Evolutionary conservation across 139 green algal species (phyloP), one percentile per base, ranked within the genome.

Genomic region (Monoraphidium neglectum): DNA sequence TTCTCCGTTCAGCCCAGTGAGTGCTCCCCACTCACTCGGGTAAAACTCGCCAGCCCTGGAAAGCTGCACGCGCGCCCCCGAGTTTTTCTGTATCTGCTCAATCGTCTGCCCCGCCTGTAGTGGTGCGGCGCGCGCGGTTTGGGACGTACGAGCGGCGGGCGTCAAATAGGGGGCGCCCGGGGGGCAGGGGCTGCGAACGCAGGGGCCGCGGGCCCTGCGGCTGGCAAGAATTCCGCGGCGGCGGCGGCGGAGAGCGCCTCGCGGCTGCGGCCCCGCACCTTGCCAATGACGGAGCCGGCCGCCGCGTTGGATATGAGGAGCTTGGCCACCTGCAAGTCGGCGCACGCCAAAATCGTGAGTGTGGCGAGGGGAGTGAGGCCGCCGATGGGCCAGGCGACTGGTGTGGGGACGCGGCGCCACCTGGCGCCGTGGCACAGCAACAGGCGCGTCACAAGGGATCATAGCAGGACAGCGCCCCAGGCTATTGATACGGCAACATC

Each of bases 1-100:
- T n/a, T n/a, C n/a, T n/a, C n/a, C n/a, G n/a, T n/a, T n/a, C n/a
- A n/a, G n/a, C n/a, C 32, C n/a, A n/a, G n/a, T n/a, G n/a, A n/a
- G n/a, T n/a, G n/a, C n/a, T n/a, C n/a, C n/a, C n/a, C 12, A 60
- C 77, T 62, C 65, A 85, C 87, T 85, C 80, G 87, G 85, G 57
- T 87, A 90, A 54, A 90, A 92, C 81, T 92, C 87, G 32, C 87
- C 87, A 16, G 85, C 69, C 10, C 87, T 73, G 3, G 87, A 92
- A 24, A 92, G 77, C 79, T 92, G 87, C 18, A 92, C 85, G 2
- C 87, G 77, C 2, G 87, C 87, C 24, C 83, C 83, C 4, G 78
- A 87, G 10, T 83, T 89, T 18, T 84, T 83, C 81, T 92, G 87
- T 5, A 92, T 82, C 79, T 92, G 85, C 74, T 90, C 86, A 57